phyloP scores from a whole-genome alignment of 352 stramenopile species.

The Aphanomyces stellatus region DNA sequence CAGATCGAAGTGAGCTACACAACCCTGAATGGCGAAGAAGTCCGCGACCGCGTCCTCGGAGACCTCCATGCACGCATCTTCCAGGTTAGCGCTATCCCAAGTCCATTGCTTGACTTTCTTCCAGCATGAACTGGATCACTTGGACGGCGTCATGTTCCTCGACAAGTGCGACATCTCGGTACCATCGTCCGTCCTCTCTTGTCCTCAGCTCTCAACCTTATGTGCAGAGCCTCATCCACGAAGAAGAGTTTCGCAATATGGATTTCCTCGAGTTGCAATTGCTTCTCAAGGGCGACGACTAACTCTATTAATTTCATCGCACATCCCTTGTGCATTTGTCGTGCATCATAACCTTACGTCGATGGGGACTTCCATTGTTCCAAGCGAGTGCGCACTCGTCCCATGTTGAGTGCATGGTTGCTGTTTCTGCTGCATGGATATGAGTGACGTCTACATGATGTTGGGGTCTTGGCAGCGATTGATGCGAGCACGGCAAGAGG shows the following conservation, averaged over 20 bases:
- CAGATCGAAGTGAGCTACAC: conserved; percentile 62
- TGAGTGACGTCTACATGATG: too few species aligned
- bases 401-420: too few species aligned
- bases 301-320: neutral
- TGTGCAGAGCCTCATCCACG: conserved; percentile 36
- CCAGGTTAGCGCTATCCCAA: neutral
- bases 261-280: conserved; percentile 52
- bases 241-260: conserved; percentile 67
- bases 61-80: conserved; percentile 61
- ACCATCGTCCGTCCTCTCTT: neutral
- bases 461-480: too few species aligned
- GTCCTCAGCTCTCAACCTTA: neutral
- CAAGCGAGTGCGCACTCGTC: too few species aligned
- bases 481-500: too few species aligned
- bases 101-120: neutral
- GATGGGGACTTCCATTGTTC: too few species aligned
- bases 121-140: conserved; percentile 19
- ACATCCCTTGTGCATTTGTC: neutral
- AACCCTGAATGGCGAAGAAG: conserved; percentile 34
- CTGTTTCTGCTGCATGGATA: too few species aligned
- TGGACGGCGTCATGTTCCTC: conserved; percentile 20
- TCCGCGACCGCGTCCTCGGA: conserved; percentile 43
- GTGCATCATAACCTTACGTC: too few species aligned
- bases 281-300: conserved; percentile 30
- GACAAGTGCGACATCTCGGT: conserved; percentile 13